phyloP scores from a whole-genome alignment of 192 early-diverging fungal genomes.

The Entophlyctis luteolus region DNA sequence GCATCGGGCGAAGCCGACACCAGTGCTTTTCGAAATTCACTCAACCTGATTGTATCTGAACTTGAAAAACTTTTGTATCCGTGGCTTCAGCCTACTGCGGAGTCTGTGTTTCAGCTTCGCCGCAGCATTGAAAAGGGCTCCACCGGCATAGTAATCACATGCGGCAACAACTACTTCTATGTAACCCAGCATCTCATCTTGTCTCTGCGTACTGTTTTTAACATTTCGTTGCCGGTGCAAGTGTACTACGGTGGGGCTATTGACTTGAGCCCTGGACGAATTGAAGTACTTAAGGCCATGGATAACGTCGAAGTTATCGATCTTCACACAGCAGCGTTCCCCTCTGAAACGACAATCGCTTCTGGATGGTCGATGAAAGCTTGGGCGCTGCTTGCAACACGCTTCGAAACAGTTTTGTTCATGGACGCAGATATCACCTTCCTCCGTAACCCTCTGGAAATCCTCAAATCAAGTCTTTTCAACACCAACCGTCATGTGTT shows the following conservation, averaged over 20 bases:
- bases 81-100: background rate
- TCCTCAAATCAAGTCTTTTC: constrained; percentile 40
- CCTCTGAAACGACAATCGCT: background rate
- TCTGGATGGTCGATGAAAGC: constrained; percentile 63
- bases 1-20: too few species aligned
- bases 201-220: background rate
- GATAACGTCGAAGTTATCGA: background rate
- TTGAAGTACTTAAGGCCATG: background rate
- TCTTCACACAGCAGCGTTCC: background rate
- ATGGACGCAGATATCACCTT: constrained; percentile 68
- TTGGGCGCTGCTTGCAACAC: constrained; percentile 57
- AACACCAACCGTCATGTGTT: constrained; percentile 51
- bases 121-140: background rate
- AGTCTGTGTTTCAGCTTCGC: background rate
- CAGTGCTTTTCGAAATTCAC: too few species aligned
- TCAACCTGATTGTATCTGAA: background rate
- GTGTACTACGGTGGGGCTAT: background rate
- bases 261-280: background rate
- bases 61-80: background rate
- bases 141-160: background rate
- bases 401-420: constrained; percentile 59
- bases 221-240: background rate
- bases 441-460: constrained; percentile 47
- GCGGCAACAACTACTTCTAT: constrained; percentile 1
- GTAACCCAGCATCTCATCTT: background rate